phyloP scores from a whole-genome alignment of 768 basidiomycete species.

The Termitomyces sp. region DNA sequence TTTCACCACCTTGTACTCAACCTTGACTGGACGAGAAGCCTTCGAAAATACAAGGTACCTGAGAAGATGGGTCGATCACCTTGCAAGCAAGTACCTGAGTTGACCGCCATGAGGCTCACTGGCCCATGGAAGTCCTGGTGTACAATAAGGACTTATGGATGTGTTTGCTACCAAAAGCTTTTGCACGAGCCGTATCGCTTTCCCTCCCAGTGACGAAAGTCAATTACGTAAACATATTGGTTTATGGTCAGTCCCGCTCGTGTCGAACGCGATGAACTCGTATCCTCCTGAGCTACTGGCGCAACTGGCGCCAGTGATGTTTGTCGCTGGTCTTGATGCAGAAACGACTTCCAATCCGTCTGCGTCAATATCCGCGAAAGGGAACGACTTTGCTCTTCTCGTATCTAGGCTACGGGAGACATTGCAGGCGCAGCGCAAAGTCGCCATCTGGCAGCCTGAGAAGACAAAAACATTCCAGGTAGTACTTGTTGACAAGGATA shows the following conservation, averaged over 20 bases:
- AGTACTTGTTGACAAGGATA: conserved; percentile 76
- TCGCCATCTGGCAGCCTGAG: conserved; percentile 69
- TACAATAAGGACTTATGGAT: neutral
- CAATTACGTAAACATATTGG: neutral
- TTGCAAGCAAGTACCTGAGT: neutral
- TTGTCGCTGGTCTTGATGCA: conserved; percentile 78
- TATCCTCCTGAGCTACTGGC: conserved; percentile 86
- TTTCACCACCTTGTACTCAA: neutral
- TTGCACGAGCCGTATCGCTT: too few relatives aligned
- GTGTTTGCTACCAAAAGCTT: too few relatives aligned
- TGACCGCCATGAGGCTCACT: neutral
- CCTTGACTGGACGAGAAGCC: neutral
- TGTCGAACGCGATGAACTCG: conserved; percentile 64
- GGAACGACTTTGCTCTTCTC: conserved; percentile 62
- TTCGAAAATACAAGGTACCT: neutral
- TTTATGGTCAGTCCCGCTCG: neutral
- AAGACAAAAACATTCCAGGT: conserved; percentile 75
- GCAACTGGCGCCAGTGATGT: conserved; percentile 93
- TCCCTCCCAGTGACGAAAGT: neutral
- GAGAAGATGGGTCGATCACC: neutral
- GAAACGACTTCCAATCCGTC: conserved; percentile 21
- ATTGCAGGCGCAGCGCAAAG: conserved; percentile 57
- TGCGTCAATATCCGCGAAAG: conserved; percentile 17
- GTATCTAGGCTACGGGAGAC: conserved; percentile 61
- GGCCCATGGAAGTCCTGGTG: neutral